Base-by-base conservation (phyloP, 306 rosid species). In the Canavalia ensiformis region DNA sequence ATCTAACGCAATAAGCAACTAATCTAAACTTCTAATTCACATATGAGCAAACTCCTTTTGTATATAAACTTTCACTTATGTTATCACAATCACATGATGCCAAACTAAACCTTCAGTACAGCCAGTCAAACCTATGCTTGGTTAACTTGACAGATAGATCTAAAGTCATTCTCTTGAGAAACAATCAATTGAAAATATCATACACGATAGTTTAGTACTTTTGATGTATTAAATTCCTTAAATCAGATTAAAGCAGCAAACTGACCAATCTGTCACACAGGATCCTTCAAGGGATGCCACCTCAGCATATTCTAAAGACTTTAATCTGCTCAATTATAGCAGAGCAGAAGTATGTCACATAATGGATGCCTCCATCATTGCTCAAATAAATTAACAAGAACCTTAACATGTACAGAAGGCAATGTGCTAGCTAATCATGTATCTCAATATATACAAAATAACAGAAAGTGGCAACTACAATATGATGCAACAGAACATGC, bases 81-180 rank as follows among this genome's bases (percentile, higher is more conserved):
- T 25, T 34, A 60, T 46, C 52, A 29, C 28, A 45, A 37, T 62
- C 74, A 51, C 67, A 35, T 11, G 65, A 71, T 56, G 29, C 63
- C 47, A 37, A 33, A 66, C 59, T 65, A 76, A 56, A 76, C 60
- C 46, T 73, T 69, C 6, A 50, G 58, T 41, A 68, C 33, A 30
- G 39, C 41, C 50, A 50, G 72, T 59, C 18, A 58, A 59, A 18
- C 33, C 18, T 31, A 59, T n/a, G 65, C 55, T 44, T 7, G 12
- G 52, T 60, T 62, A 80, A 60, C 70, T 59, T 75, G 57, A 59
- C 56, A 39, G 67, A 72, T 63, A 51, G 52, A 64, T 70, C 67
- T 29, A 62, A 72, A 63, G 33, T 25, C 64, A 28, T 8, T 35
- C 25, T n/a, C 45, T 69, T n/a, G 8, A 57, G 13, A 69, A 41